Percentiles rank a stretch among this genome's conserved stretches.
Evolutionary conservation across 2,329 filamentous ascomycete genomes (phyloP).

Genomic region (Alternaria brassicae): DNA sequence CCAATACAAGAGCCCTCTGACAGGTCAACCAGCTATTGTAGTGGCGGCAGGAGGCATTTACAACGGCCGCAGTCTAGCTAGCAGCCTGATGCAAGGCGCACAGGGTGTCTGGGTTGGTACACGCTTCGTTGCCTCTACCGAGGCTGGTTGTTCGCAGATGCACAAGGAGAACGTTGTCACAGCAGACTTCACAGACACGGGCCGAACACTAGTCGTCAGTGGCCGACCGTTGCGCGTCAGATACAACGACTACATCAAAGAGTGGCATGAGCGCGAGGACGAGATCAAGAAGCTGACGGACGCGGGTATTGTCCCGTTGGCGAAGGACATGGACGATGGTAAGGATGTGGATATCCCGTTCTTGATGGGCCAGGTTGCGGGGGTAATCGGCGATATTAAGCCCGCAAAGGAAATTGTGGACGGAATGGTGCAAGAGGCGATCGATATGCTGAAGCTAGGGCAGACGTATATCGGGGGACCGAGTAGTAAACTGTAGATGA

Average conservation of each 20-base stretch:
- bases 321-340: slow-evolving; percentile 81
- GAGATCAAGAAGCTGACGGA: slow-evolving; percentile 79
- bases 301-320: slow-evolving; percentile 78
- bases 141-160: slow-evolving; percentile 79
- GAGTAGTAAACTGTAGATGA: slow-evolving; percentile 45
- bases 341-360: slow-evolving; percentile 86
- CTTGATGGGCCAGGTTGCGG: slow-evolving; percentile 93
- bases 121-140: slow-evolving; percentile 81
- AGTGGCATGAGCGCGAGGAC: slow-evolving; percentile 79
- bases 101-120: slow-evolving; percentile 94
- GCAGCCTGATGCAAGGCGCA: slow-evolving; percentile 85
- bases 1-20: slow-evolving; percentile 73
- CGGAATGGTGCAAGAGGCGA: slow-evolving; percentile 74
- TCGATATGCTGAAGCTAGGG: slow-evolving; percentile 49
- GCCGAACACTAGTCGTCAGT: slow-evolving; percentile 80
- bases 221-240: slow-evolving; percentile 82
- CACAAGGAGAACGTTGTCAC: slow-evolving; percentile 85
- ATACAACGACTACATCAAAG: slow-evolving; percentile 81
- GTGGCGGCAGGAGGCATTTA: slow-evolving; percentile 89
- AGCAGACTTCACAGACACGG: slow-evolving; percentile 80
- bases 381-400: slow-evolving; percentile 76
- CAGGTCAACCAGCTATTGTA: slow-evolving; percentile 75
- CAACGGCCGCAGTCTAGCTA: slow-evolving; percentile 81
- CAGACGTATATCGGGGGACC: slow-evolving; percentile 44
- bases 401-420: slow-evolving; percentile 85